Evolutionary conservation across 1,284 basidiomycete species (phyloP).

Genomic region (Ganoderma meredithae): DNA sequence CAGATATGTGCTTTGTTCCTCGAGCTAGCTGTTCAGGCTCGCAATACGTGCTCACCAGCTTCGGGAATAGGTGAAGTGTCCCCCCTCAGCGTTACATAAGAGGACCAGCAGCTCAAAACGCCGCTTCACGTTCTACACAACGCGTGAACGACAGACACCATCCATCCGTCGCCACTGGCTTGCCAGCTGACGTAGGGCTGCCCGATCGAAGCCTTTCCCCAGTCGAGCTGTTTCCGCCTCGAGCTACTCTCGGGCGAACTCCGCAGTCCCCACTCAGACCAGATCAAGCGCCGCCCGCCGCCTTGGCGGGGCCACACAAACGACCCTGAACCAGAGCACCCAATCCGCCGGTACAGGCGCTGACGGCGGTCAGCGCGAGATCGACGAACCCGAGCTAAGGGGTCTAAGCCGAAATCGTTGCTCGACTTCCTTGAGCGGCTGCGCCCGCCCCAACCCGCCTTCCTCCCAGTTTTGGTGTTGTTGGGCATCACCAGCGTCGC

Average conservation of each 20-base stretch:
- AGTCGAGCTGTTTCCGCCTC: not conserved
- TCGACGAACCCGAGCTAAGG: not conserved
- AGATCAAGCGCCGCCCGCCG: slow-evolving; percentile 1
- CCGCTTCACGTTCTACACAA: too few relatives aligned
- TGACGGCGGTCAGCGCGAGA: not conserved
- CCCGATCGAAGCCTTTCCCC: not conserved
- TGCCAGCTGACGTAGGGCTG: not conserved
- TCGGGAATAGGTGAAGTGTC: too few relatives aligned
- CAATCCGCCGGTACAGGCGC: not conserved
- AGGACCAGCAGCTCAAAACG: too few relatives aligned
- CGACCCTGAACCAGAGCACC: not conserved
- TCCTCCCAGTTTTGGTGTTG: slow-evolving; percentile 17
- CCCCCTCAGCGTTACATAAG: too few relatives aligned
- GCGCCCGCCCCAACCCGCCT: slow-evolving; percentile 5
- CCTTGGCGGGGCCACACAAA: not conserved
- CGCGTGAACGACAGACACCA: not conserved
- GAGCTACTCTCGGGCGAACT: too few relatives aligned
- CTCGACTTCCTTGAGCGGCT: slow-evolving; percentile 23
- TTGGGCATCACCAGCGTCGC: slow-evolving; percentile 10
- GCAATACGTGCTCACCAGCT: not conserved
- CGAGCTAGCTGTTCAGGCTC: not conserved
- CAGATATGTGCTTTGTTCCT: not conserved
- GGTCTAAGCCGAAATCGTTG: slow-evolving; percentile 1
- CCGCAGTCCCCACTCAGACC: not conserved
- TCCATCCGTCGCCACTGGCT: not conserved